Base-by-base conservation (phyloP, 768 basidiomycete species). In the Panaeolus papilionaceus region DNA sequence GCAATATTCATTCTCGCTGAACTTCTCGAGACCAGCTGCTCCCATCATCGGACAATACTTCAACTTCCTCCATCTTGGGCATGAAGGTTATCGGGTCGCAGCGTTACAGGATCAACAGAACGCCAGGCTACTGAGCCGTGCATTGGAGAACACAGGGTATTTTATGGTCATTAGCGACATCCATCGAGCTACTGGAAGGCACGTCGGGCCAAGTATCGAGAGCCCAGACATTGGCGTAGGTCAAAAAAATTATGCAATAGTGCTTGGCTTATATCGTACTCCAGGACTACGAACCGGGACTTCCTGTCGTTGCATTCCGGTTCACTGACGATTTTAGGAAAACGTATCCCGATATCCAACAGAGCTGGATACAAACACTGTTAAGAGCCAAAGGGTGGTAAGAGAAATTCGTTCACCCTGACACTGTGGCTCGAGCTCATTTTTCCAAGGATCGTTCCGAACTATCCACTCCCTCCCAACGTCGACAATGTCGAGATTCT, bases 1-100 rank as follows among this genome's bases (percentile, higher is more conserved):
- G n/a, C 85, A 97, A 75, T 95, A 95, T 76, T 90, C 91, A 1
- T 91, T 88, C 76, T 87, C 86, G 7, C 80, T 89, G 69, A 88
- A 88, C 71, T 88, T 88, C 73, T 87, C 85, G 33, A 84, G 86
- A 7, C 84, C 89, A 0, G 87, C 88, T 5, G 87, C 87, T 10
- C 89, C 88, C 8, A 85, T 89, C 69, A 82, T 89, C 42, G 85
- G 81, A 3, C 88, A 89, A 69, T 87, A 88, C 71, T 90, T 88
- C 81, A 88, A 87, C 70, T 80, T 89, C 74, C 74, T 89, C 33
- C 85, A 88, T 67, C 81, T 89, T 26, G 88, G 88, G 20, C 85
- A 84, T 69, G 80, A 84, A 68, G 88, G 88, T 0, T 89, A 87
- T 74, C 82, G 82, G 10, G 72, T 73, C 12, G 77, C 86, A 11